Evolutionary conservation across 768 basidiomycete species (phyloP).

Genomic region (Daedalea quercina): DNA sequence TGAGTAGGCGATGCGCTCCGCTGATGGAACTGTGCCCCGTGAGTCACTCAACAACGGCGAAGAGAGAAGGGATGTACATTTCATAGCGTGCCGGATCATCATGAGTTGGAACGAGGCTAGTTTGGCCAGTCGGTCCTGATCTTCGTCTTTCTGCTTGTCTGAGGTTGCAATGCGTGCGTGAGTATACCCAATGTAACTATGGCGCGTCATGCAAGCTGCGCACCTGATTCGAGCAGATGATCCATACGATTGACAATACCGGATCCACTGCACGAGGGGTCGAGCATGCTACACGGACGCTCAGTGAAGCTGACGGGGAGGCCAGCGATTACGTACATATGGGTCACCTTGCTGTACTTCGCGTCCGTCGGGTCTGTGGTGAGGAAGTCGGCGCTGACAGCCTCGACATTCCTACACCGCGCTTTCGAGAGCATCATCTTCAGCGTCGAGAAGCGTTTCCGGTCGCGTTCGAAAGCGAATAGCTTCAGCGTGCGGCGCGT

Average conservation of each 20-base stretch:
- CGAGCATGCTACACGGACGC: conserved; percentile 56
- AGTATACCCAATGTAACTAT: too few species aligned
- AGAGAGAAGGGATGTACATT: conserved; percentile 44
- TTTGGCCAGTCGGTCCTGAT: conserved; percentile 68
- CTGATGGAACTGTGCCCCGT: conserved; percentile 56
- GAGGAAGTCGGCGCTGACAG: conserved; percentile 81
- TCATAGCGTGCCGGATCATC: conserved; percentile 94
- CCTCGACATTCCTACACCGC: conserved; percentile 71
- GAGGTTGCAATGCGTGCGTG: background rate
- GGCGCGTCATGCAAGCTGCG: conserved; percentile 7
- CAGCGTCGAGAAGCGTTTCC: conserved; percentile 74
- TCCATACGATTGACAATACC: conserved; percentile 90
- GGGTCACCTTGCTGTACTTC: conserved; percentile 62
- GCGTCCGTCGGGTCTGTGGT: conserved; percentile 60
- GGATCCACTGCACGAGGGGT: conserved; percentile 95
- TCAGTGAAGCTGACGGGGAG: background rate
- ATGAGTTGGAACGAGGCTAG: conserved; percentile 83
- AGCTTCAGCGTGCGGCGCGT: conserved; percentile 35
- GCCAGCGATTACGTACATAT: conserved; percentile 58
- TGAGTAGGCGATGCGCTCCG: conserved; percentile 85
- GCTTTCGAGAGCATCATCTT: conserved; percentile 82
- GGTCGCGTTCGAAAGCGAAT: conserved; percentile 87
- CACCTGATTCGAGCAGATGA: conserved; percentile 72
- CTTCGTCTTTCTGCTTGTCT: conserved; percentile 55
- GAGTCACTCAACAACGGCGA: background rate